phyloP scores from a whole-genome alignment of 2,329 filamentous ascomycete genomes.

The Teratosphaeria destructans region DNA sequence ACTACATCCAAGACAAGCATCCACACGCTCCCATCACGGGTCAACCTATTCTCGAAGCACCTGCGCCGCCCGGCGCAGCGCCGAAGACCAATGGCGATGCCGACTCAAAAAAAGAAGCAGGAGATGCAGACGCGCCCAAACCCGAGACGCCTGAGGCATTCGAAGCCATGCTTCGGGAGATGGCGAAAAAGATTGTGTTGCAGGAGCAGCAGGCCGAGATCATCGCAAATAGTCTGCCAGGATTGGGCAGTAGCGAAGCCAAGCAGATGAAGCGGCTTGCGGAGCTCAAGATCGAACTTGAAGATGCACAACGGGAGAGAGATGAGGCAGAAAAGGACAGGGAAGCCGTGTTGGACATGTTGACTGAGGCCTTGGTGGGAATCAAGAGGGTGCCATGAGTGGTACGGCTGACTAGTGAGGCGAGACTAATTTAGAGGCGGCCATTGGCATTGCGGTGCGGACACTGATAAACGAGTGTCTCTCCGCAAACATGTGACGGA shows the following conservation, averaged over 20 bases:
- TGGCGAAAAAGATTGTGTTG: slow-evolving; percentile 64
- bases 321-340: slow-evolving; percentile 31
- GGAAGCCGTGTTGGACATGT: slow-evolving; percentile 31
- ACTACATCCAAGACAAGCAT: slow-evolving; percentile 34
- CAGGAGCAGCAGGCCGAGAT: slow-evolving; percentile 78
- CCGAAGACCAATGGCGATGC: slow-evolving; percentile 10
- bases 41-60: slow-evolving; percentile 28
- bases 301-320: slow-evolving; percentile 32
- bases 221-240: slow-evolving; percentile 63
- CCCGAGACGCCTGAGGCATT: slow-evolving; percentile 55
- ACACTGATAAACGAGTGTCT: background rate
- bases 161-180: slow-evolving; percentile 56
- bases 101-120: slow-evolving; percentile 8
- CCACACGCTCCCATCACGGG: slow-evolving; percentile 32
- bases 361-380: slow-evolving; percentile 31
- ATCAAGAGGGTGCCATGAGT: background rate
- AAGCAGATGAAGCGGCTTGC: slow-evolving; percentile 57
- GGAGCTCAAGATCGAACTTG: slow-evolving; percentile 34
- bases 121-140: slow-evolving; percentile 38
- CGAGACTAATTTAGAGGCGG: background rate
- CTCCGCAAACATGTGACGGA: background rate
- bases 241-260: slow-evolving; percentile 65
- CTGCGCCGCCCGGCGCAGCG: slow-evolving; percentile 9
- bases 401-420: background rate
- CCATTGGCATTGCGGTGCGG: background rate